phyloP scores from a whole-genome alignment of 441 rosid genomes.

The Omphalea diandra region DNA sequence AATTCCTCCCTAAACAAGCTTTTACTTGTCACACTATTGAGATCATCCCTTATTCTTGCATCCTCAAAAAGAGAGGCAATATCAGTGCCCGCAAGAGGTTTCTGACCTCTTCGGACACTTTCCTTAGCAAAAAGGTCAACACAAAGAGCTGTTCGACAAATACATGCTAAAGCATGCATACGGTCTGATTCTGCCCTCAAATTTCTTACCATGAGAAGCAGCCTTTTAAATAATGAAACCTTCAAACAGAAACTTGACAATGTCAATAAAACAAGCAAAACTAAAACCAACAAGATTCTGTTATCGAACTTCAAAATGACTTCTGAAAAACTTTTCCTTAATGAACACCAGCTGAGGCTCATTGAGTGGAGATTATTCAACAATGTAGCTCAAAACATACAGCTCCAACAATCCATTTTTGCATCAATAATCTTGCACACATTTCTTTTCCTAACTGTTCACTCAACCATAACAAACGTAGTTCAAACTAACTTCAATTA shows the following conservation, averaged over 20 bases:
- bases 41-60: conserved; percentile 86
- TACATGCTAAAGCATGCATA: conserved; percentile 98
- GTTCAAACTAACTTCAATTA: not conserved
- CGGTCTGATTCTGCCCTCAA: conserved; percentile 99
- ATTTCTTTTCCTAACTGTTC: not conserved
- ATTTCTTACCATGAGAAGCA: conserved; percentile 98
- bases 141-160: conserved; percentile 97
- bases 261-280: conserved; percentile 25
- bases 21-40: conserved; percentile 73
- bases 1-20: conserved; percentile 94
- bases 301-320: not conserved
- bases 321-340: not conserved
- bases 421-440: not conserved
- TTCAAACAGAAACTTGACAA: conserved; percentile 36
- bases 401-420: not conserved
- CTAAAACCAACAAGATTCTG: not conserved
- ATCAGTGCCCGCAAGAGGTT: conserved; percentile 96
- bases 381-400: not conserved
- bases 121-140: conserved; percentile 98
- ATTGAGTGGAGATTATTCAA: not conserved
- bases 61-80: conserved; percentile 97
- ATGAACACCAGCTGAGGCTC: not conserved
- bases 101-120: conserved; percentile 98
- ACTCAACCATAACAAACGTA: conserved; percentile 5
- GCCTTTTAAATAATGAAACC: conserved; percentile 94